These are phyloP conservation scores for Trichoderma atrobrunneum DNA, from an alignment of 2,329 filamentous ascomycete genomes.

Conservation along the genomic window DNA sequence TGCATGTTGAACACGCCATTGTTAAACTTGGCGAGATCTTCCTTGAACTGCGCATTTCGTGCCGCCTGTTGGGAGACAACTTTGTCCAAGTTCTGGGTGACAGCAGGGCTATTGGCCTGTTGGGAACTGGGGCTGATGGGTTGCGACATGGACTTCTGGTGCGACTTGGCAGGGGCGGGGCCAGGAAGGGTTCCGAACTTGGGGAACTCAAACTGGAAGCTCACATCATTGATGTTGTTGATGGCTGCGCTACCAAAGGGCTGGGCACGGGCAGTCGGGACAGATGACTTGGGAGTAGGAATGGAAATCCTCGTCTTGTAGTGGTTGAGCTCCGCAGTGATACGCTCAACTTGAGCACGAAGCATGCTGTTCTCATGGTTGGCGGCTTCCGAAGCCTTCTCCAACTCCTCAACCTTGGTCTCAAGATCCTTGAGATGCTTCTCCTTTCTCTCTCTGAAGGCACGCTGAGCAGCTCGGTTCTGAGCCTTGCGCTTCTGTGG, in stretches of 20 bases:
- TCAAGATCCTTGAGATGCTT: constrained; percentile 85
- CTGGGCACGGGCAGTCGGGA: constrained; percentile 39
- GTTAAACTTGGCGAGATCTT: constrained; percentile 54
- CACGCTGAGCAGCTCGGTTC: constrained; percentile 86
- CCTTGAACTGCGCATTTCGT: constrained; percentile 36
- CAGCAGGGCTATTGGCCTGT: constrained; percentile 28
- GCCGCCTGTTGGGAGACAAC: constrained; percentile 23
- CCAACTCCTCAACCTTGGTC: constrained; percentile 69
- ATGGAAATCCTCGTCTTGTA: constrained; percentile 83
- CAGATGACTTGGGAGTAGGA: constrained; percentile 37
- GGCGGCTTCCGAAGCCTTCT: constrained; percentile 78
- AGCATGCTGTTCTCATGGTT: constrained; percentile 84
- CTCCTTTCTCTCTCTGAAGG: constrained; percentile 93
- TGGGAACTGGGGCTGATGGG: constrained; percentile 33
- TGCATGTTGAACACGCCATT: constrained; percentile 46
- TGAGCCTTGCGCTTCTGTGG: constrained; percentile 89
- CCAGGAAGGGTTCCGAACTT: constrained; percentile 77
- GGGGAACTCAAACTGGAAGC: constrained; percentile 94
- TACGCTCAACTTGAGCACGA: constrained; percentile 81
- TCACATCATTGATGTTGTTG: constrained; percentile 67
- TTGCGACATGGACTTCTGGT: constrained; percentile 30
- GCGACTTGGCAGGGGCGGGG: constrained; percentile 32
- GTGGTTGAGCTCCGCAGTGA: constrained; percentile 80
- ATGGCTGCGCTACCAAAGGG: constrained; percentile 47
- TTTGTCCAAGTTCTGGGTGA: constrained; percentile 30